Evolutionary conservation across 2,329 filamentous ascomycete species (phyloP), one percentile per base, ranked within the genome.

Genomic region (Fusarium sublunatum): DNA sequence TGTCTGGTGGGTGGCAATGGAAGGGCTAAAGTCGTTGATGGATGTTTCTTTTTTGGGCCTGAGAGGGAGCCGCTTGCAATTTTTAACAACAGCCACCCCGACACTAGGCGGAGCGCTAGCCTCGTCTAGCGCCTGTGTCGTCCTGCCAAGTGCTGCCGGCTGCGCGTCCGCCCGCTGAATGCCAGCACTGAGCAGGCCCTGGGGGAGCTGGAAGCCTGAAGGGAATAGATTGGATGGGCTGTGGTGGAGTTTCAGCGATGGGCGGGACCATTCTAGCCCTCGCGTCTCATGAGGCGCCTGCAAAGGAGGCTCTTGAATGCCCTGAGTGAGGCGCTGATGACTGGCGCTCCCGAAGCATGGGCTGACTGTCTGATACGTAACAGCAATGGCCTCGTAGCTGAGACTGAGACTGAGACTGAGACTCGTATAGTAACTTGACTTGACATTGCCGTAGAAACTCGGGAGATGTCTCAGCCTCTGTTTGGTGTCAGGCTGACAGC

Each of bases 1-100:
- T 64, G 52, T 63, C 52, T 54, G 29, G 39, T 42, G 42, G 19
- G 59, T 66, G 64, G 55, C 59, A 53, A 34, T 34, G n/a, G 12
- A 66, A 56, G 44, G 51, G 29, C 32, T 42, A 46, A 48, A 34
- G 58, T 38, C 47, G 53, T 53, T 57, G 54, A 35, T 64, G 49
- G n/a, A 57, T 65, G 61, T 60, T 67, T 58, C 59, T 67, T 67
- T 66, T 67, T 66, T 64, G 42, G 64, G 64, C 41, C 26, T 61
- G 46, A 44, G 55, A 46, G 42, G 64, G 50, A 67, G 53, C 64
- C 64, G 64, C 59, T 58, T 64, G 63, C 59, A 66, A 63, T 64
- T 66, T 62, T 61, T 58, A 67, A 61, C 63, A 40, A 61, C 48
- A 57, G 48, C 59, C 59, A 64, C 59, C 55, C 64, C 50, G 59